Base-by-base conservation (phyloP, 345 rosid species). In the Salix koriyanagi region DNA sequence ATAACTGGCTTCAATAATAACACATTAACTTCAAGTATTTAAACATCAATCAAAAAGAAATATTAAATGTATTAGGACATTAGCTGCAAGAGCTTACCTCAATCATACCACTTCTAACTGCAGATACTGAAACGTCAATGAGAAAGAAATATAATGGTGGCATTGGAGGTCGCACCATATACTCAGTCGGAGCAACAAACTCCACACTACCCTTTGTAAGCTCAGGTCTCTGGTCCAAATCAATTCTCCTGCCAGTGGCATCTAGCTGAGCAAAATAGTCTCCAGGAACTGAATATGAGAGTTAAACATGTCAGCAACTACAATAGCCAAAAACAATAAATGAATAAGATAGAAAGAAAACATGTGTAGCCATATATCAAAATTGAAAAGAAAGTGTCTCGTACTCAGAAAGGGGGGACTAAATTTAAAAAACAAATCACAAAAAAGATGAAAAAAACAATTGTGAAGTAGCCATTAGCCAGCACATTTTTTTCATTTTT, bases 101-200 rank as follows among this genome's bases (percentile, higher is more conserved):
- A 80, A 96, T 81, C 97, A 94, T 94, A 70, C 97, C 98, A 85
- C 96, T 96, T 82, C 91, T 89, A 79, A 83, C 81, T n/a, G 98
- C 96, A 65, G 97, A 92, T 79, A 91, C 70, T 1, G 98, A 96
- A 76, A 96, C 99, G 74, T 96, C 99, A 71, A 96, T 92, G 75
- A 96, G 97, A 79, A 96, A 96, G 84, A 96, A 96, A 83, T 92
- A 96, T 48, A 89, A 81, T 25, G 99, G 99, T 7, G 97, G 97
- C 98, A 94, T 94, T 71, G 97, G 99, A 64, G 99, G 99, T 86
- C 98, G 97, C 86, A 96, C 99, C 99, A 96, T 96, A 84, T 94
- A 96, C 79, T 96, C 99, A 15, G 97, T 91, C 72, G 99, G 97
- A 84, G 98, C 98, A 80, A 96, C 91, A 84, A 89, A 91, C 78